Conservation (phyloP, 805 yeast species). For the Candida glaebosa region DNA sequence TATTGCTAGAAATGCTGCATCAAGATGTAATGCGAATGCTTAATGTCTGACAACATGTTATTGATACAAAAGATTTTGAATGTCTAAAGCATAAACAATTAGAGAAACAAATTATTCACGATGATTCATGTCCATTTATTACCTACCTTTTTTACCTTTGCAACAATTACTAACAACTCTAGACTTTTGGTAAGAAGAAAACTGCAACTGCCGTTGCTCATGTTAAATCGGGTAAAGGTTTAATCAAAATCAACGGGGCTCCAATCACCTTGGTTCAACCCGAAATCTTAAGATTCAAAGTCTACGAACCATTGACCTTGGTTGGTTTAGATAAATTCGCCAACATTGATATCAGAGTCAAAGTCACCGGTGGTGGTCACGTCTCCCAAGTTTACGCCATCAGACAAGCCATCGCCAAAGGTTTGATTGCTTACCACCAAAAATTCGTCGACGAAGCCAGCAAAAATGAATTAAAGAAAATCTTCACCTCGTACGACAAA, state of each 20-base stretch:
- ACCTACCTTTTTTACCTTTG: too few species aligned
- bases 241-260: conserved; percentile 98
- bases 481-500: conserved; percentile 97
- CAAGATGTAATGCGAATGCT: too few species aligned
- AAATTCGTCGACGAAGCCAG: conserved; percentile 99
- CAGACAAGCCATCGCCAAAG: conserved; percentile 99
- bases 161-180: conserved; percentile 29
- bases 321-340: conserved; percentile 99
- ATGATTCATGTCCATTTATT: too few species aligned
- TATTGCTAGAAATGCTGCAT: too few species aligned
- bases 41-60: too few species aligned
- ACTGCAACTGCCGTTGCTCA: conserved; percentile 99
- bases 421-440: conserved; percentile 99
- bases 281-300: conserved; percentile 98
- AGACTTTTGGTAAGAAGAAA: conserved; percentile 99
- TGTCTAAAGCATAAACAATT: too few species aligned
- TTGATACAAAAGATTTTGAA: too few species aligned
- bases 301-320: conserved; percentile 97
- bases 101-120: too few species aligned
- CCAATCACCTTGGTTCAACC: conserved; percentile 99
- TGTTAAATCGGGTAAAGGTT: conserved; percentile 99
- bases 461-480: conserved; percentile 98
- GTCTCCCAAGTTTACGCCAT: conserved; percentile 99
- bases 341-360: conserved; percentile 96
- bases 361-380: conserved; percentile 99